Percentiles rank a stretch among this genome's conserved stretches.
These are phyloP conservation scores for Corynascus novoguineensis DNA, from an alignment of 495 filamentous ascomycete species.

Conservation along the genomic window DNA sequence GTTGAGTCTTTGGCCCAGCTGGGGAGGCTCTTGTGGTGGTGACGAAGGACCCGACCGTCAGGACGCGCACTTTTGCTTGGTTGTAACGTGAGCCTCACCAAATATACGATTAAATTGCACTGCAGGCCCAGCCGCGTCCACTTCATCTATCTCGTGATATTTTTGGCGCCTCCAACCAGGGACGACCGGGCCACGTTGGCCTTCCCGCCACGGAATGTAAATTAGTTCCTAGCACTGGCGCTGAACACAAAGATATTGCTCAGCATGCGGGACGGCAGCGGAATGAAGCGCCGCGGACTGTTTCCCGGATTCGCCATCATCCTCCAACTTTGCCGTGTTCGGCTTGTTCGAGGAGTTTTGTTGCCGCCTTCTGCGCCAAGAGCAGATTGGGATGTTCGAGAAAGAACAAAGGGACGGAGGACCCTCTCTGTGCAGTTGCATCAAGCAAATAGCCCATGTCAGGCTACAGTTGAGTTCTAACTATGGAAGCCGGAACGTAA, in stretches of 20 bases:
- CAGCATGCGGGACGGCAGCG: neutral
- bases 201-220: neutral
- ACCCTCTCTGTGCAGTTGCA: neutral
- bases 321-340: neutral
- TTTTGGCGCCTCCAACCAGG: neutral
- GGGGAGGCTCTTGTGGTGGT: neutral
- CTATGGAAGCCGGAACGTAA: no score
- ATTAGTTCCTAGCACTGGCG: neutral
- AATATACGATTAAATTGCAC: neutral
- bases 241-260: neutral
- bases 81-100: neutral
- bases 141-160: constrained; percentile 1
- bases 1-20: neutral
- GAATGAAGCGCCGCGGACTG: neutral
- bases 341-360: neutral
- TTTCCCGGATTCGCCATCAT: neutral
- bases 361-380: neutral
- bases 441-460: neutral
- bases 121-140: constrained; percentile 3
- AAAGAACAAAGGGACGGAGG: neutral
- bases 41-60: constrained; percentile 2
- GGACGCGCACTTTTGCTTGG: neutral
- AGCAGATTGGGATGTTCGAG: constrained; percentile 1
- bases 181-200: neutral
- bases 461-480: neutral